Evolutionary conservation across 2,329 filamentous ascomycete genomes (phyloP).

Genomic region (Penicillium sp.): DNA sequence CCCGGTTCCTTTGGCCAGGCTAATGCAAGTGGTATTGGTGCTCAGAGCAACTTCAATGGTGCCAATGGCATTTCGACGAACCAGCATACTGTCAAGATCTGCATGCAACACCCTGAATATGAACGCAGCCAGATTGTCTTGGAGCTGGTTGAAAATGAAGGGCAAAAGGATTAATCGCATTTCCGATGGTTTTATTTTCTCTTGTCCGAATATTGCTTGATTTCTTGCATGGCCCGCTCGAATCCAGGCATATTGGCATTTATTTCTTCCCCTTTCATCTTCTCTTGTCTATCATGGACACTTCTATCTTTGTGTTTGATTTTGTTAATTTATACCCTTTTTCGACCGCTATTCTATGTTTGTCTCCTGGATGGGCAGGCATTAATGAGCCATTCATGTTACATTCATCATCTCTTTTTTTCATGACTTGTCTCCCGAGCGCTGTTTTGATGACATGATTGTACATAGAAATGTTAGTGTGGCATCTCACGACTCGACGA

Average conservation of each 20-base stretch:
- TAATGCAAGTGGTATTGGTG: conserved; percentile 27
- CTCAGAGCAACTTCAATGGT: conserved; percentile 41
- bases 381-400: background rate
- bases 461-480: conserved; percentile 24
- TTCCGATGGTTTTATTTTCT: background rate
- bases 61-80: conserved; percentile 26
- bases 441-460: conserved; percentile 16
- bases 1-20: conserved; percentile 46
- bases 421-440: conserved; percentile 4
- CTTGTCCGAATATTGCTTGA: too few relatives aligned
- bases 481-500: conserved; percentile 22
- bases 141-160: conserved; percentile 90
- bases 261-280: background rate
- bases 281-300: background rate
- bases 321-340: background rate
- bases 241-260: background rate
- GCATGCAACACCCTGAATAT: conserved; percentile 89
- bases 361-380: background rate
- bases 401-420: background rate
- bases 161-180: conserved; percentile 58
- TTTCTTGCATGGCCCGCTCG: background rate
- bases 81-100: conserved; percentile 83
- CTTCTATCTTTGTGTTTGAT: background rate
- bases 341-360: background rate
- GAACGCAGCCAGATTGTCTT: conserved; percentile 83